Evolutionary conservation across 179 eudicot genomes (phyloP).

Genomic region (Beta lomatogona): DNA sequence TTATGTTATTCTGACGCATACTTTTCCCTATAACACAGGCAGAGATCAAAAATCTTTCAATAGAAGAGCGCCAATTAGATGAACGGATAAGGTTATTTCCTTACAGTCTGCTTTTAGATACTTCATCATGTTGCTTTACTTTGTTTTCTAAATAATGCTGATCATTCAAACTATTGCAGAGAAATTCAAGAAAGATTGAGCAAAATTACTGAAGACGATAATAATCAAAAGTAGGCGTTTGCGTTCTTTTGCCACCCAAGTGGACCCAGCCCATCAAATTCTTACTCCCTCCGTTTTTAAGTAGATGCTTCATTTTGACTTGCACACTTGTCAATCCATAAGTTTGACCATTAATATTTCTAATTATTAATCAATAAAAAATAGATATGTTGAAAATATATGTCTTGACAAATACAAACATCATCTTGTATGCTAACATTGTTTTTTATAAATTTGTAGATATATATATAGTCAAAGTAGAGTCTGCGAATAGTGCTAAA

Average conservation of each 20-base stretch:
- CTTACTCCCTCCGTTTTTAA: too few species aligned
- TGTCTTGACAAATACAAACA: too few species aligned
- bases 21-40: slow-evolving; percentile 50
- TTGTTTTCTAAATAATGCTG: slow-evolving; percentile 11
- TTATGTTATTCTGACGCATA: slow-evolving; percentile 7
- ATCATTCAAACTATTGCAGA: slow-evolving; percentile 53
- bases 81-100: slow-evolving; percentile 70
- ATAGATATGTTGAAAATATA: too few species aligned
- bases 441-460: too few species aligned
- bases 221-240: slow-evolving; percentile 70
- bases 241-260: neutral
- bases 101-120: slow-evolving; percentile 10
- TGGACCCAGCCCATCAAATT: neutral
- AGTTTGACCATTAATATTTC: too few species aligned
- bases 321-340: too few species aligned
- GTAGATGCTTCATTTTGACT: too few species aligned
- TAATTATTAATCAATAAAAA: too few species aligned
- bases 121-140: neutral
- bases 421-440: too few species aligned
- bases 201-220: slow-evolving; percentile 72
- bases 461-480: too few species aligned
- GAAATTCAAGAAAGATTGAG: slow-evolving; percentile 87
- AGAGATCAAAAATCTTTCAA: slow-evolving; percentile 66
- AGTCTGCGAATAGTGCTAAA: too few species aligned
- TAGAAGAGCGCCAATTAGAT: slow-evolving; percentile 74